phyloP scores from a whole-genome alignment of 2,329 filamentous ascomycete genomes.

The Colletotrichum spaethianum region DNA sequence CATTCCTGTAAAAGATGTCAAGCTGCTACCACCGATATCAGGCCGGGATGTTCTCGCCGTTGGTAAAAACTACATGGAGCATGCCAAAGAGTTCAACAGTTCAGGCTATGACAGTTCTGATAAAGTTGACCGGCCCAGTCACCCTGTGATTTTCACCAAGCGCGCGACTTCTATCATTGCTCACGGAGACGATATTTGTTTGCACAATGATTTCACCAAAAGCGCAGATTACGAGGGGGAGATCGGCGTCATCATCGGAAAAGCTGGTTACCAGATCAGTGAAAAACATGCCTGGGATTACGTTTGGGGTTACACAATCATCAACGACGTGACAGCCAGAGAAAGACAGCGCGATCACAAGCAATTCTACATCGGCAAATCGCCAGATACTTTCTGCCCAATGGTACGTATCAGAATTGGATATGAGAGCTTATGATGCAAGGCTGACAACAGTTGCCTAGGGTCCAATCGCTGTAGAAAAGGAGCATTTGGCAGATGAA shows the following conservation, averaged over 20 bases:
- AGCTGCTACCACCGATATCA: conserved; percentile 61
- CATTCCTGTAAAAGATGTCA: conserved; percentile 53
- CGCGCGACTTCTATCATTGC: conserved; percentile 67
- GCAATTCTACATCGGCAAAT: conserved; percentile 73
- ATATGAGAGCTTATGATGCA: neutral
- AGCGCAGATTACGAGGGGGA: conserved; percentile 71
- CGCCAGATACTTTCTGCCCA: conserved; percentile 68
- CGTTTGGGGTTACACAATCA: conserved; percentile 70
- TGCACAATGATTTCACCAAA: conserved; percentile 62
- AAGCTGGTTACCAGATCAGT: conserved; percentile 58
- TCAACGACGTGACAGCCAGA: conserved; percentile 67
- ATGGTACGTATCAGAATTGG: conserved; percentile 53
- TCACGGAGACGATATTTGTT: conserved; percentile 60
- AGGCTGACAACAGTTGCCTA: conserved; percentile 29
- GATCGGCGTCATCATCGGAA: conserved; percentile 69
- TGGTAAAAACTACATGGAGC: conserved; percentile 70
- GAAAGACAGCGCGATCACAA: conserved; percentile 69
- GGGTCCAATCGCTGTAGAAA: conserved; percentile 67
- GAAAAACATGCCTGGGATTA: conserved; percentile 62
- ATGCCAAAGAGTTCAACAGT: conserved; percentile 70
- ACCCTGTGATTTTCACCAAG: conserved; percentile 71
- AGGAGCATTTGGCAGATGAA: conserved; percentile 55
- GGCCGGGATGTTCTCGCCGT: conserved; percentile 68
- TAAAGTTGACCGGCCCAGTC: conserved; percentile 64
- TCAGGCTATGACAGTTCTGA: conserved; percentile 69